phyloP scores from a whole-genome alignment of 805 yeast genomes.

The Wickerhamiella siamensis region DNA sequence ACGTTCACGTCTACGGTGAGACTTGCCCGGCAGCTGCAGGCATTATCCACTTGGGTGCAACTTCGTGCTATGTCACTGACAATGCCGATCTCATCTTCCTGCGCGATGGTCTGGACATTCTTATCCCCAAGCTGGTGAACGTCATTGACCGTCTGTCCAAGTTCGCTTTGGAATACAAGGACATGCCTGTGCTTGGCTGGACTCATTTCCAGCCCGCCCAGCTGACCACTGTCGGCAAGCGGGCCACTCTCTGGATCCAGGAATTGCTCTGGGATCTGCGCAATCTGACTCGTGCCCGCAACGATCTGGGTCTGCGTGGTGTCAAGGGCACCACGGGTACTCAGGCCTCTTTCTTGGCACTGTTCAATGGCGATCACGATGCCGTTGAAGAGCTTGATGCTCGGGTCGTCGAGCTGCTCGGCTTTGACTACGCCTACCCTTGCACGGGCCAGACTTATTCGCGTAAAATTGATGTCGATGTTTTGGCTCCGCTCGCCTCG shows the following conservation, averaged over 20 bases:
- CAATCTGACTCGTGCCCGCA: constrained; percentile 89
- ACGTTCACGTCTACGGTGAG: constrained; percentile 88
- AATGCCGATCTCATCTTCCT: constrained; percentile 94
- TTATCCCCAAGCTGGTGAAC: constrained; percentile 89
- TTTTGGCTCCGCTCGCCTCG: constrained; percentile 80
- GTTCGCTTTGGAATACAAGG: constrained; percentile 86
- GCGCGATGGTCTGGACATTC: constrained; percentile 85
- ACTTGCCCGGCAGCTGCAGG: constrained; percentile 95
- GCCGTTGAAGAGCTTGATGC: constrained; percentile 87
- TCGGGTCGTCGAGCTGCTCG: constrained; percentile 82
- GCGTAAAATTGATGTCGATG: constrained; percentile 93
- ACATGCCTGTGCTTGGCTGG: constrained; percentile 95
- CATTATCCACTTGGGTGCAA: constrained; percentile 95
- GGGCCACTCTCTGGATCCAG: constrained; percentile 96
- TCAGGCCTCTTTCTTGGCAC: constrained; percentile 87
- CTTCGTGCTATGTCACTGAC: constrained; percentile 95
- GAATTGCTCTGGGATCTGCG: constrained; percentile 96
- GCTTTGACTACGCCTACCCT: constrained; percentile 91
- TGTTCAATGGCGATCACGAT: constrained; percentile 94
- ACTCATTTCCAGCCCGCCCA: constrained; percentile 99
- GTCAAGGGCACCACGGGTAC: constrained; percentile 99
- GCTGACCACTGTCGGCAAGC: constrained; percentile 94
- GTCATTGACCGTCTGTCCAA: constrained; percentile 80
- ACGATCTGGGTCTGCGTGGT: constrained; percentile 92
- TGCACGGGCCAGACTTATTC: constrained; percentile 99